A percentile compares a stretch with the other conserved stretches of the same genome.
phyloP scores from a whole-genome alignment of 176 grass and related monocot genomes.

The Oryza longistaminata region DNA sequence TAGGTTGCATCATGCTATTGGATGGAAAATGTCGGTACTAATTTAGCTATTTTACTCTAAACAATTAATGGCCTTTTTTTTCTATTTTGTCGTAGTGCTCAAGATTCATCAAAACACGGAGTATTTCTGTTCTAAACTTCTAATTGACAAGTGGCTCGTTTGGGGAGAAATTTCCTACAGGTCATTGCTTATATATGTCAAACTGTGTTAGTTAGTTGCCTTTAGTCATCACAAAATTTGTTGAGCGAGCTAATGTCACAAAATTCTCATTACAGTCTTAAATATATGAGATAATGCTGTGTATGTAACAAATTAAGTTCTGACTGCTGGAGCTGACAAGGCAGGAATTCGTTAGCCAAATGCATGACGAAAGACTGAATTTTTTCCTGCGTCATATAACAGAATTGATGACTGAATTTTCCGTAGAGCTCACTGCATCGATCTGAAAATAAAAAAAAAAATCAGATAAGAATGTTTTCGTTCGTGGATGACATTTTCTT shows the following conservation, averaged over 20 bases:
- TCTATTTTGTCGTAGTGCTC: not conserved
- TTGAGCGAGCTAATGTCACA: not conserved
- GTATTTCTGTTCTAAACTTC: not conserved
- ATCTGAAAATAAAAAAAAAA: not conserved
- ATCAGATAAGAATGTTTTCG: conserved; percentile 4
- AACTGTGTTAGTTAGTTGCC: not conserved
- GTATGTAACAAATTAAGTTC: not conserved
- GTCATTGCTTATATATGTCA: not conserved
- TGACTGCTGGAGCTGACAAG: conserved; percentile 3
- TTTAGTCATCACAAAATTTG: not conserved
- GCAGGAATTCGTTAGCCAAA: conserved; percentile 6
- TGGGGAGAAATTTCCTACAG: not conserved
- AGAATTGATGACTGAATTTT: conserved; percentile 7
- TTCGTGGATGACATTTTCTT: not conserved
- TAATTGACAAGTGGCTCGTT: not conserved
- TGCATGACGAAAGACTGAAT: conserved; percentile 23
- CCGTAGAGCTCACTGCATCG: conserved; percentile 16
- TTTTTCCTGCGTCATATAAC: conserved; percentile 10
- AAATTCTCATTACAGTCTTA: not conserved
- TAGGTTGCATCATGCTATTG: not conserved
- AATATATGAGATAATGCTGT: not conserved
- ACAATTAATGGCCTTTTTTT: not conserved
- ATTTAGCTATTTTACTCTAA: not conserved
- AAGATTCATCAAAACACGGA: not conserved
- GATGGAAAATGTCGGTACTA: not conserved